Evolutionary conservation across 2,329 filamentous ascomycete species (phyloP).

Genomic region (Mycogone perniciosa): DNA sequence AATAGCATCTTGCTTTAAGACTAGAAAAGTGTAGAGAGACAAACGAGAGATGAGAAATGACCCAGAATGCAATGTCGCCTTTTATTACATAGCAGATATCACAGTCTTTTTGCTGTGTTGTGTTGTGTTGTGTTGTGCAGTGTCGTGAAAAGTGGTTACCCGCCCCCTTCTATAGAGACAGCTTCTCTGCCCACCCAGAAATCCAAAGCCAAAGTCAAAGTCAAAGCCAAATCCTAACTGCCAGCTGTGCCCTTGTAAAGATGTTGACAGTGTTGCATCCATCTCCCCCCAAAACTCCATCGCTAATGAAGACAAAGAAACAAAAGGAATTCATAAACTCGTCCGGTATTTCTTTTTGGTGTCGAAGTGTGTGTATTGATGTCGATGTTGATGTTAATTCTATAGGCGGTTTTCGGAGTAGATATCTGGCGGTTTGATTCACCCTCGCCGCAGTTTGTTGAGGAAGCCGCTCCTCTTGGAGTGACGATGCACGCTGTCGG

Average conservation of each 20-base stretch:
- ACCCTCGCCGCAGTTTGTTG: conserved; percentile 9
- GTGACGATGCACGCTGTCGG: conserved; percentile 24
- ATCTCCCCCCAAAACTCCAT: conserved; percentile 15
- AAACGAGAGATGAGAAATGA: background rate
- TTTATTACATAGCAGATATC: conserved; percentile 3
- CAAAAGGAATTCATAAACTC: conserved; percentile 15
- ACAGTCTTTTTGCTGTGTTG: too few relatives aligned
- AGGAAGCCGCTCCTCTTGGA: conserved; percentile 19
- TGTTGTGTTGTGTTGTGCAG: background rate
- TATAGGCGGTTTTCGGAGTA: too few relatives aligned
- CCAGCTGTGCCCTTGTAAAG: background rate
- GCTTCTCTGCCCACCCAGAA: background rate
- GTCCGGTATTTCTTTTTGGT: conserved; percentile 1
- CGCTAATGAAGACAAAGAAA: conserved; percentile 15
- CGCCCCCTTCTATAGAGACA: background rate
- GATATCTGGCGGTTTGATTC: too few relatives aligned
- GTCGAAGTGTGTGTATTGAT: background rate
- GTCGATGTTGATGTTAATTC: background rate
- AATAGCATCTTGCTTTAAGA: background rate
- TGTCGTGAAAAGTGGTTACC: background rate
- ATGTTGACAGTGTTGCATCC: too few relatives aligned
- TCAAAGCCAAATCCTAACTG: conserved; percentile 1
- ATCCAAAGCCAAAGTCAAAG: background rate
- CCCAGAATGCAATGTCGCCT: background rate
- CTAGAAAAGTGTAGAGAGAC: background rate